A percentile compares a stretch with the other conserved stretches of the same genome.
These are phyloP conservation scores for Dactylellina sp. DNA, from an alignment of 2,329 filamentous ascomycete species.

Conservation along the genomic window DNA sequence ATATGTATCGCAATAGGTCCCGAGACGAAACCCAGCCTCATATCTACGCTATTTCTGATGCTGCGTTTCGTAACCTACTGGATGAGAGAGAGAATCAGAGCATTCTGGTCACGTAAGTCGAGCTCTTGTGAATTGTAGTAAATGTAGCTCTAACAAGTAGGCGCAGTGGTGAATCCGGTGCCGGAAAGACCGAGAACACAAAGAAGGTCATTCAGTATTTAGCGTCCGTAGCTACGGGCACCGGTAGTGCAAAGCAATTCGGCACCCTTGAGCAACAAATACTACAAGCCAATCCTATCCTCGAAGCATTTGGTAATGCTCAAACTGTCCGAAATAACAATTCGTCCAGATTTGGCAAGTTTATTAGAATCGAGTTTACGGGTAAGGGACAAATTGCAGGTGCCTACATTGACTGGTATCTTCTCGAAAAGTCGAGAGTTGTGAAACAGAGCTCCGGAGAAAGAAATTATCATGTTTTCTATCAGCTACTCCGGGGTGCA, in stretches of 20 bases:
- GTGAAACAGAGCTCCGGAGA: conserved; percentile 88
- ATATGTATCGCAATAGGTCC: conserved; percentile 93
- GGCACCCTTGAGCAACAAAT: conserved; percentile 97
- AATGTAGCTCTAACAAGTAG: conserved; percentile 39
- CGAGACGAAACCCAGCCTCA: conserved; percentile 96
- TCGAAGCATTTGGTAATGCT: conserved; percentile 97
- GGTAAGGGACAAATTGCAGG: conserved; percentile 89
- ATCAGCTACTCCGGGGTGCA: conserved; percentile 90
- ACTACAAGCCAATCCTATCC: conserved; percentile 91
- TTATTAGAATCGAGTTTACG: conserved; percentile 96
- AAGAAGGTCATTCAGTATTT: conserved; percentile 99
- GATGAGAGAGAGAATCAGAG: conserved; percentile 97
- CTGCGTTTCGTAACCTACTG: conserved; percentile 93
- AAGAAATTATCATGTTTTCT: conserved; percentile 97
- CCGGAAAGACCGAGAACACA: conserved; percentile 98
- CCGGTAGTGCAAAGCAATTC: conserved; percentile 75
- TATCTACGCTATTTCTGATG: conserved; percentile 97
- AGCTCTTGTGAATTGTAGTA: background rate
- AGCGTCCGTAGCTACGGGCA: conserved; percentile 89
- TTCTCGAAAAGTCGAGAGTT: conserved; percentile 97
- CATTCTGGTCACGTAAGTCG: conserved; percentile 83
- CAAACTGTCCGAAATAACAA: conserved; percentile 99
- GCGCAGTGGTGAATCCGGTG: conserved; percentile 91
- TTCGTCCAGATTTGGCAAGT: conserved; percentile 97
- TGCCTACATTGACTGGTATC: conserved; percentile 98